Conservation (phyloP, 768 basidiomycete species). For the Xerocomus brunneocitrinus region DNA sequence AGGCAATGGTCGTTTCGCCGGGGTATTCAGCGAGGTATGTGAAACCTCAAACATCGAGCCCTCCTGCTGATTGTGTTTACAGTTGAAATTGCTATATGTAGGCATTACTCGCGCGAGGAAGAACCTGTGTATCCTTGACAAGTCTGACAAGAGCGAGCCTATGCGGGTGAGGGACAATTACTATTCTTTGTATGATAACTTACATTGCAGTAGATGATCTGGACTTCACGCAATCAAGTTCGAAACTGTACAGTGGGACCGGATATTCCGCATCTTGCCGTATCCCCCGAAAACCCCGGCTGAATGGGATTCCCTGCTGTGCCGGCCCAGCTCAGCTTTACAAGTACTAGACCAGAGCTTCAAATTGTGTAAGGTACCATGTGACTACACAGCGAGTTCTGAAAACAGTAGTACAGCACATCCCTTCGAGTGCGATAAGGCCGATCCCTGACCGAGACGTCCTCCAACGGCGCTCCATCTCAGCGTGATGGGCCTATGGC, state of each 20-base stretch:
- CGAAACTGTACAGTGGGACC: constrained; percentile 45
- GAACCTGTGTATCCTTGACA: constrained; percentile 67
- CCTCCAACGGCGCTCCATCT: constrained; percentile 62
- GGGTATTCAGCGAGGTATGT: constrained; percentile 55
- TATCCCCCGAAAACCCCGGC: constrained; percentile 40
- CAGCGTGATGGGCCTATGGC: constrained; percentile 47
- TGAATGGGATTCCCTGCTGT: constrained; percentile 36
- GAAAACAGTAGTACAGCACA: constrained; percentile 32
- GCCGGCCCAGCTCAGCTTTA: too few relatives aligned
- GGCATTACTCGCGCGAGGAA: constrained; percentile 67
- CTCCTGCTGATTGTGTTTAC: background rate
- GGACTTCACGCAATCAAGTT: constrained; percentile 44
- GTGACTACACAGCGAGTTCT: too few relatives aligned
- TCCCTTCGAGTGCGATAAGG: constrained; percentile 19
- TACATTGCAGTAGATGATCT: constrained; percentile 39
- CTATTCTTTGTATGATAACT: background rate
- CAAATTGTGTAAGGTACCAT: too few relatives aligned
- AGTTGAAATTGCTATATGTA: constrained; percentile 70
- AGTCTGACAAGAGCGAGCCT: constrained; percentile 49
- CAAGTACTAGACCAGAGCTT: too few relatives aligned
- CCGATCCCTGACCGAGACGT: constrained; percentile 24
- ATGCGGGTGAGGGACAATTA: constrained; percentile 41
- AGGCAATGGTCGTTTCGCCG: constrained; percentile 45
- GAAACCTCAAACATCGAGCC: background rate
- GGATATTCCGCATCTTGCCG: constrained; percentile 51